Evolutionary conservation across 805 yeast genomes (phyloP).

Genomic region (Barnettozyma sucrosica): DNA sequence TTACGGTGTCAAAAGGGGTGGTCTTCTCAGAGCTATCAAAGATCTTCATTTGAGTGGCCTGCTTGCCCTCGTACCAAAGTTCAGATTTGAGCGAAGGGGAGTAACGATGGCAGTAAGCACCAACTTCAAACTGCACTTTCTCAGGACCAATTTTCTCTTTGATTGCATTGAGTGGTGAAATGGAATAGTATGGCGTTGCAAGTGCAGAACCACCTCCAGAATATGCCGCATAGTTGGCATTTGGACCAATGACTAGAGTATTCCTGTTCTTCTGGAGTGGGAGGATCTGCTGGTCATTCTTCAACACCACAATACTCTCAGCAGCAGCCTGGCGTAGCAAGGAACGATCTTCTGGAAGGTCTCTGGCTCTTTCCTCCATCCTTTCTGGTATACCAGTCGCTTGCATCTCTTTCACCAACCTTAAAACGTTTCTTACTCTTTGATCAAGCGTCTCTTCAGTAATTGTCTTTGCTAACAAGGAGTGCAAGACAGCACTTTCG

Average conservation of each 20-base stretch:
- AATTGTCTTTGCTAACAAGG: slow-evolving; percentile 34
- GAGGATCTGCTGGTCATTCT: slow-evolving; percentile 41
- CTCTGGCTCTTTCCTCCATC: slow-evolving; percentile 34
- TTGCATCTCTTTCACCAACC: slow-evolving; percentile 39
- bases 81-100: slow-evolving; percentile 27
- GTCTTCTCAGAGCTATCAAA: slow-evolving; percentile 20
- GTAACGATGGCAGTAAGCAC: slow-evolving; percentile 31
- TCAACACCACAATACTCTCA: slow-evolving; percentile 50
- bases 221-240: slow-evolving; percentile 42
- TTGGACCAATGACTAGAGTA: slow-evolving; percentile 52
- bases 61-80: slow-evolving; percentile 12
- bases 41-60: slow-evolving; percentile 19
- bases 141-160: slow-evolving; percentile 18
- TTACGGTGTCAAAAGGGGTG: slow-evolving; percentile 26
- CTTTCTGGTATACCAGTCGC: slow-evolving; percentile 37
- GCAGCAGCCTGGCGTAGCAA: slow-evolving; percentile 38
- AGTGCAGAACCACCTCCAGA: slow-evolving; percentile 63
- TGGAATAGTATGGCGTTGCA: slow-evolving; percentile 39
- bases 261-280: slow-evolving; percentile 42
- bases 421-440: slow-evolving; percentile 42
- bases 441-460: slow-evolving; percentile 38
- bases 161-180: slow-evolving; percentile 45
- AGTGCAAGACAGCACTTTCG: slow-evolving; percentile 31
- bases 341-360: slow-evolving; percentile 37
- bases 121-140: slow-evolving; percentile 26